Evolutionary conservation across 106 monocot species (phyloP).

Genomic region (Agapanthus africanus): DNA sequence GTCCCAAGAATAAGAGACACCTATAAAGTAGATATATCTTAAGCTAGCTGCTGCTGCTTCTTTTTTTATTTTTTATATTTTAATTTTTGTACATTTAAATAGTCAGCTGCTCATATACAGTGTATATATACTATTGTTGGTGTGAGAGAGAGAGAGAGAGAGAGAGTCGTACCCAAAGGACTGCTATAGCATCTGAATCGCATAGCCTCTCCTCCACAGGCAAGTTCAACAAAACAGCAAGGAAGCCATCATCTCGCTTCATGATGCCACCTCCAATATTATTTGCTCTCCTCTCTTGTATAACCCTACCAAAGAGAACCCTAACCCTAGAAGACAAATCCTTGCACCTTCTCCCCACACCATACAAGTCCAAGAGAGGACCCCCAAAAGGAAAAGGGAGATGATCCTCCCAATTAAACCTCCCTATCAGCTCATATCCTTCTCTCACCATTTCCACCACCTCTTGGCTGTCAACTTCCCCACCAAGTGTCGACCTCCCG

Average conservation of each 20-base stretch:
- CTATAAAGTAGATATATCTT: too few species aligned
- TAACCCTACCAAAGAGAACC: slow-evolving; percentile 24
- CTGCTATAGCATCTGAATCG: slow-evolving; percentile 40
- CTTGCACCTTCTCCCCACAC: slow-evolving; percentile 27
- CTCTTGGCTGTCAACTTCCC: slow-evolving; percentile 12
- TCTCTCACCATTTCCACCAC: slow-evolving; percentile 36
- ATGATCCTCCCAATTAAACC: slow-evolving; percentile 47
- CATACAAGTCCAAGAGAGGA: slow-evolving; percentile 24
- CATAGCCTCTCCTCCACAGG: slow-evolving; percentile 27
- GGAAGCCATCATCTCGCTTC: slow-evolving; percentile 26
- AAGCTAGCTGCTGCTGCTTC: too few species aligned
- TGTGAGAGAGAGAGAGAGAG: slow-evolving; percentile 7
- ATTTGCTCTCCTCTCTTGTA: slow-evolving; percentile 22
- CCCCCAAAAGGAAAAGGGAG: slow-evolving; percentile 15
- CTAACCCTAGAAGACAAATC: slow-evolving; percentile 19
- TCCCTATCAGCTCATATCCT: slow-evolving; percentile 45
- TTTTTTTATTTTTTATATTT: too few species aligned
- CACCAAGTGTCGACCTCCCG: slow-evolving; percentile 10
- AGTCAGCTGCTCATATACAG: too few species aligned
- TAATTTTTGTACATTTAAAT: too few species aligned
- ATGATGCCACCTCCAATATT: not conserved
- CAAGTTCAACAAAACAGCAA: slow-evolving; percentile 31
- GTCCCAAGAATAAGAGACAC: too few species aligned
- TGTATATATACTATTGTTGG: too few species aligned
- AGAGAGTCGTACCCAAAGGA: slow-evolving; percentile 42